A percentile compares a stretch with the other conserved stretches of the same genome.
phyloP scores from a whole-genome alignment of 2,329 filamentous ascomycete genomes.

The Trichoderma pleuroti region DNA sequence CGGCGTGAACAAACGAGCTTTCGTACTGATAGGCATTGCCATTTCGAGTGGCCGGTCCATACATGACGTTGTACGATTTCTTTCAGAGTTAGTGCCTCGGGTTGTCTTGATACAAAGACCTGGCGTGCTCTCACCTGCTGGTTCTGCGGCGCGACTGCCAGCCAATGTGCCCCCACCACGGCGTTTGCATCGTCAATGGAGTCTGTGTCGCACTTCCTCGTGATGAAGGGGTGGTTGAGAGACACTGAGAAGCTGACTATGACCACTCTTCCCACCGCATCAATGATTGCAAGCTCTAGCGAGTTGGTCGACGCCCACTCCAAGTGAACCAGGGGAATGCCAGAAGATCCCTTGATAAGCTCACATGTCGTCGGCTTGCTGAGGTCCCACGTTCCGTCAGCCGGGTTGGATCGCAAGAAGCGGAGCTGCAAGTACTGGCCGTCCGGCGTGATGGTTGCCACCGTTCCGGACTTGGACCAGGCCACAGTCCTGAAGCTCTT shows the following conservation, averaged over 20 bases:
- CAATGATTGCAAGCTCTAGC: conserved; percentile 78
- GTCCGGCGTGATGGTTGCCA: conserved; percentile 75
- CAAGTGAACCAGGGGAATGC: conserved; percentile 71
- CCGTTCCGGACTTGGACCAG: conserved; percentile 84
- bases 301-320: conserved; percentile 72
- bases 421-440: conserved; percentile 68
- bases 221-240: conserved; percentile 66
- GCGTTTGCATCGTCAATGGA: conserved; percentile 69
- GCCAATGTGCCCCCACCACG: conserved; percentile 83
- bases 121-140: conserved; percentile 33
- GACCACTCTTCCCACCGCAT: conserved; percentile 72
- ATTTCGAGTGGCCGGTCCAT: conserved; percentile 62
- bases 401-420: conserved; percentile 65
- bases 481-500: conserved; percentile 61
- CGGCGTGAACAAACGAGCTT: conserved; percentile 60
- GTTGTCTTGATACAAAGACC: too few species aligned
- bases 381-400: conserved; percentile 71
- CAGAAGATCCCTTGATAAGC: conserved; percentile 59
- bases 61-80: conserved; percentile 44
- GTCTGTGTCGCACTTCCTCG: conserved; percentile 63
- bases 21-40: conserved; percentile 66
- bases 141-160: conserved; percentile 55
- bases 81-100: conserved; percentile 24
- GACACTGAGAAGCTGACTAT: conserved; percentile 69
- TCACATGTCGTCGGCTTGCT: conserved; percentile 65